phyloP scores from a whole-genome alignment of 352 stramenopile species.

The Globisporangium cederbergense region DNA sequence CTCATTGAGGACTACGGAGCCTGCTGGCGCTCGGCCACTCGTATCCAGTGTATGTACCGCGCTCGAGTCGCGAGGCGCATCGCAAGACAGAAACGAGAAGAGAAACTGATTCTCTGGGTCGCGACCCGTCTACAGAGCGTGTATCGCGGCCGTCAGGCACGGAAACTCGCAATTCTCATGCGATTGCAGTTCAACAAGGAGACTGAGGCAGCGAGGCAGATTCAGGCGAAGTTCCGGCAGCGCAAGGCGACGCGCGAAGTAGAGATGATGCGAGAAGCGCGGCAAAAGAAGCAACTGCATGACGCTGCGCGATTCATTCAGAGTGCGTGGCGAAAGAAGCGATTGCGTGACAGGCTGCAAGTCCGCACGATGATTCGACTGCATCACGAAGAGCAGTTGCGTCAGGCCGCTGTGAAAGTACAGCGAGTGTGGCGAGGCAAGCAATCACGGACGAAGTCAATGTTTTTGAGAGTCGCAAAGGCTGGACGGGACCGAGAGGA shows the following conservation, averaged over 20 bases:
- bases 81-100: constrained; percentile 40
- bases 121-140: constrained; percentile 60
- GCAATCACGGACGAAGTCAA: constrained; percentile 27
- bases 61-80: constrained; percentile 42
- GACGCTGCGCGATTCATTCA: constrained; percentile 37
- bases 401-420: constrained; percentile 44
- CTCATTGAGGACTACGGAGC: constrained; percentile 86
- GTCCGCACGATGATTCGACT: constrained; percentile 16
- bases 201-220: constrained; percentile 45
- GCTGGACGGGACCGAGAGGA: constrained; percentile 28
- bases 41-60: constrained; percentile 69
- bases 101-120: constrained; percentile 49
- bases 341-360: constrained; percentile 28
- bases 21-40: constrained; percentile 58
- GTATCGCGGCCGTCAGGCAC: constrained; percentile 55
- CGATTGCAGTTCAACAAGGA: constrained; percentile 51
- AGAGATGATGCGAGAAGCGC: constrained; percentile 14
- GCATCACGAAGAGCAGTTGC: constrained; percentile 12
- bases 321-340: constrained; percentile 40
- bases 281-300: constrained; percentile 19
- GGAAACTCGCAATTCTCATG: constrained; percentile 37
- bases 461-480: constrained; percentile 29
- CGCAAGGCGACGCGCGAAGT: constrained; percentile 17
- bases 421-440: constrained; percentile 76
- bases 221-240: constrained; percentile 56